phyloP scores from a whole-genome alignment of 2,329 filamentous ascomycete genomes.

The Fonsecaea multimorphosa region DNA sequence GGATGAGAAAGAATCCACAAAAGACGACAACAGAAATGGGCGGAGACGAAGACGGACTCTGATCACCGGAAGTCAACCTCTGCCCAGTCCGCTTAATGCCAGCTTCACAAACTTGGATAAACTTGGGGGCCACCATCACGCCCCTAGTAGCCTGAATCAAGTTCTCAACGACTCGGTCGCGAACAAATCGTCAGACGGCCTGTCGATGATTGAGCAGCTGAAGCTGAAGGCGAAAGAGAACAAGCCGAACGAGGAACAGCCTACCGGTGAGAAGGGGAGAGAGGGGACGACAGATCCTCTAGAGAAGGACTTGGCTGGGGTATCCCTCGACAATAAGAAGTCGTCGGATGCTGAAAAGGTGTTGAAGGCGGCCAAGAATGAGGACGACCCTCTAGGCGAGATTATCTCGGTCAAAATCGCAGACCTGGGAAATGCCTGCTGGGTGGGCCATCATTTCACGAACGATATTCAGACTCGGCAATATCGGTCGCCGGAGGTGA shows the following conservation, averaged over 20 bases:
- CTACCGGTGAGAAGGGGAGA: constrained; percentile 60
- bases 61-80: constrained; percentile 94
- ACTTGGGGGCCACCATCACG: constrained; percentile 64
- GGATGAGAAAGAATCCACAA: constrained; percentile 74
- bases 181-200: constrained; percentile 42
- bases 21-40: constrained; percentile 91
- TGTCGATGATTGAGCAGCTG: constrained; percentile 66
- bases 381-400: constrained; percentile 58
- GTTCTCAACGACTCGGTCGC: constrained; percentile 72
- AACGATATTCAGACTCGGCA: constrained; percentile 99
- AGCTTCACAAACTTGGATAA: constrained; percentile 83
- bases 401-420: constrained; percentile 99
- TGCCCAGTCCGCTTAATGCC: constrained; percentile 92
- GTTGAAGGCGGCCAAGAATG: constrained; percentile 52
- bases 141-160: constrained; percentile 76
- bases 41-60: constrained; percentile 86
- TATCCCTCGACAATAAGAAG: constrained; percentile 78
- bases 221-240: constrained; percentile 55
- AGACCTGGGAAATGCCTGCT: constrained; percentile 96
- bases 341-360: constrained; percentile 65
- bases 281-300: constrained; percentile 79
- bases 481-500: constrained; percentile 96
- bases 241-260: constrained; percentile 39
- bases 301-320: constrained; percentile 90
- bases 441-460: constrained; percentile 98